Percentiles rank a stretch among this genome's conserved stretches.
phyloP scores from a whole-genome alignment of 306 rosid genomes.

The Casuarina equisetifolia region DNA sequence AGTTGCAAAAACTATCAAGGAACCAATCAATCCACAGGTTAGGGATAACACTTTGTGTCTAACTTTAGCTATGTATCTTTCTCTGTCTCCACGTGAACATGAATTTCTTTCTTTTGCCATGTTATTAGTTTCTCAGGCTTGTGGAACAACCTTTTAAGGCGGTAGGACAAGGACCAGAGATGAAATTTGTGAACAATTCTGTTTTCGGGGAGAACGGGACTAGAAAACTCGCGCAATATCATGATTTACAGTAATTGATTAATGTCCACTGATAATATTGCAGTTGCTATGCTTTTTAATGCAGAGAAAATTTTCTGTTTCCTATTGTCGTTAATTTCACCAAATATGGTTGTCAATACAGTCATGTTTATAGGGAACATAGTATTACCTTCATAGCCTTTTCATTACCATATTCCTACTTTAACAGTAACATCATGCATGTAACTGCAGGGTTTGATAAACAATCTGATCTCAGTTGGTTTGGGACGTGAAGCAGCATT shows the following conservation, averaged over 20 bases:
- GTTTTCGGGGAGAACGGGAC: no score
- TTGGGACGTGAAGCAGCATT: constrained; percentile 98
- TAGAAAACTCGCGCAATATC: no score
- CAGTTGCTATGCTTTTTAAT: no score
- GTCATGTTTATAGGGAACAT: background rate
- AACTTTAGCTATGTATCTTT: background rate
- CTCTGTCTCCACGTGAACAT: background rate
- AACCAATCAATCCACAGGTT: background rate
- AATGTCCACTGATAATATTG: no score
- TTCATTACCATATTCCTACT: constrained; percentile 15
- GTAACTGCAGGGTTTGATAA: constrained; percentile 72
- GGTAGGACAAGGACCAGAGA: no score
- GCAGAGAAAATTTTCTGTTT: no score
- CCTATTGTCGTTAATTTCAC: no score
- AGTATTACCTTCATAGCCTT: background rate
- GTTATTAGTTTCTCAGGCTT: no score
- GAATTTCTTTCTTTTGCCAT: background rate
- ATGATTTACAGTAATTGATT: no score
- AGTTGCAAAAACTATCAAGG: background rate
- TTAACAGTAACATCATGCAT: constrained; percentile 13
- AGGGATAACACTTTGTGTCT: background rate
- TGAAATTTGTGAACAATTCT: no score
- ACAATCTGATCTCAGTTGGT: constrained; percentile 81
- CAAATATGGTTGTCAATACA: no score
- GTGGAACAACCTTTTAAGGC: no score